Evolutionary conservation across 768 basidiomycete genomes (phyloP), one percentile per base, ranked within the genome.

Genomic region (Lactifluus rugatus): DNA sequence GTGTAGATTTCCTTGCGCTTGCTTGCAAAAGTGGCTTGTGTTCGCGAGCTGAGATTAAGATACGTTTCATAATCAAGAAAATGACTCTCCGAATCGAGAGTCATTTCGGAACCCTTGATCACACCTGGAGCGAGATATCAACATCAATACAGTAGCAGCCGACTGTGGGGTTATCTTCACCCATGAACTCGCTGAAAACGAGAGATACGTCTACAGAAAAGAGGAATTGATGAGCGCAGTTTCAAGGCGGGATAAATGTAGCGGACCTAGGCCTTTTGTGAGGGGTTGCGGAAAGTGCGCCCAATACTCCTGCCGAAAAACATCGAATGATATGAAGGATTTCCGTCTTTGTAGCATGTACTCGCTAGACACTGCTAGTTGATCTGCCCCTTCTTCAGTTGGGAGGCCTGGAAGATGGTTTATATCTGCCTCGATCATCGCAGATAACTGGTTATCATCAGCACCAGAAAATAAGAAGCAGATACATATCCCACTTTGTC

Each of bases 101-200:
- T 72, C 44, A 70, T 68, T 64, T 87, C 84, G 0, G 85, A 85
- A 14, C 87, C 86, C 64, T 81, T 78, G 60, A 89, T 82, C 10
- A 85, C 78, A 39, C 85, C 85, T 70, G 36, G 4, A 14, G 57
- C 5, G 8, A 21, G n/a, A 5, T 2, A 37, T 56, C 26, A 49
- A 46, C 21, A 44, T 21, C 14, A 13, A 9, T 13, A 10, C 0
- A 16, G 28, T 21, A 16, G 10, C 1, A 17, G 26, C 17, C 36
- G 5, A 32, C 11, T 4, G 9, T 4, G 0, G 36, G 2, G n/a
- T 34, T 5, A 16, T 8, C 19, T 14, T 42, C 54, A 80, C 85
- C 85, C 60, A 87, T 76, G 21, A 88, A 70, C 66, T 88, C 85
- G 46, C 78, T 81, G 64, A 79, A 89, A 0, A 86, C 82, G 8